These are phyloP conservation scores for Cenchrus americanus DNA, from an alignment of 176 grass and related monocot species.

Conservation along the genomic window DNA sequence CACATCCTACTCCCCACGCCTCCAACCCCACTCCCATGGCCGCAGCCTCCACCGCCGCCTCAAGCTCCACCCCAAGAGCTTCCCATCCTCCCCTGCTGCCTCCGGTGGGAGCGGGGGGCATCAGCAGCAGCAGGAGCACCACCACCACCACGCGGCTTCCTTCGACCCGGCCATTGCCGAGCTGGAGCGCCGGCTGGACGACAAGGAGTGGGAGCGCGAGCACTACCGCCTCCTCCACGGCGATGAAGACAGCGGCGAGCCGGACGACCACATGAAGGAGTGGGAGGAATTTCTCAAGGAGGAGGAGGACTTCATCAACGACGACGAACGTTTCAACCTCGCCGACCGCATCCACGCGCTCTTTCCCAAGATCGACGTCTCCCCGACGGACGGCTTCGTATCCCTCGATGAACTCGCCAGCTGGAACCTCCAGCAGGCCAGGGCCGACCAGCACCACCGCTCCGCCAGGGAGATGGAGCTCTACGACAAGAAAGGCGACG, in stretches of 20 bases:
- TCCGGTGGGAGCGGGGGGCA: constrained; percentile 18
- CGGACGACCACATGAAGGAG: constrained; percentile 64
- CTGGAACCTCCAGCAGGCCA: constrained; percentile 77
- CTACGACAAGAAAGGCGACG: constrained; percentile 73
- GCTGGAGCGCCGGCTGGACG: constrained; percentile 73
- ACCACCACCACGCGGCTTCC: constrained; percentile 42
- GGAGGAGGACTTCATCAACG: constrained; percentile 71
- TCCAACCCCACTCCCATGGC: constrained; percentile 33
- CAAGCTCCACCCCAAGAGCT: constrained; percentile 50
- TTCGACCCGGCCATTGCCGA: constrained; percentile 81
- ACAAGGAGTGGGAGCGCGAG: constrained; percentile 81
- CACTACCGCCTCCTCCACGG: constrained; percentile 62
- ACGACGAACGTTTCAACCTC: constrained; percentile 78
- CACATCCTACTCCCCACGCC: constrained; percentile 43
- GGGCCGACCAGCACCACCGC: constrained; percentile 61
- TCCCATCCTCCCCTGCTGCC: constrained; percentile 1
- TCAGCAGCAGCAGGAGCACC: background rate
- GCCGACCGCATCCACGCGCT: constrained; percentile 62
- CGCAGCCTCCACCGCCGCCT: constrained; percentile 71
- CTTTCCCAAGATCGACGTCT: constrained; percentile 75
- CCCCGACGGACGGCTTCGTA: constrained; percentile 67
- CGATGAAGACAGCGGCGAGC: background rate
- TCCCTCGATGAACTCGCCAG: constrained; percentile 65
- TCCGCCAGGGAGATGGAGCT: constrained; percentile 79
- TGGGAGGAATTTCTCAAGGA: constrained; percentile 86